Base-by-base conservation (phyloP, 257 asterid species). In the Penstemon barbatus region DNA sequence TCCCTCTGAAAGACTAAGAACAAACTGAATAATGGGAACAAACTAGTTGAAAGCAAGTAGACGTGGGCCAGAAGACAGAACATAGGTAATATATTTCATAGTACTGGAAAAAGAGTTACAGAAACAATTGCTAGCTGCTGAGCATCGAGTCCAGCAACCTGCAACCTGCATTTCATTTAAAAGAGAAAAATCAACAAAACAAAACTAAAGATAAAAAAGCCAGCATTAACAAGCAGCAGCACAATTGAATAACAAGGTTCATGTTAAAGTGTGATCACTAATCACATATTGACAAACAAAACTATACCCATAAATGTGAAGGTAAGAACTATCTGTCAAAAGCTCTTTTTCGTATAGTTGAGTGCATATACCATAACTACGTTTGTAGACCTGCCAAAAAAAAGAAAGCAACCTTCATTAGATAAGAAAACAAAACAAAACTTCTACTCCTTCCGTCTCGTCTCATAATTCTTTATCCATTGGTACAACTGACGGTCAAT, bases 51-150 rank as follows among this genome's bases (percentile, higher is more conserved):
- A 33, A 13, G 37, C 43, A 40, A 57, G 57, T 57, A 10, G 5
- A 57, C 13, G 70, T 15, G 38, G 33, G 57, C 13, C 12, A 40
- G n/a, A 12, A 43, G 42, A 60, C 5, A 36, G 53, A 11, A 57
- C 11, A 61, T 13, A 45, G 19, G 41, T 52, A 62, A 70, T 43
- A 33, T 4, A 55, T 38, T 6, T n/a, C n/a, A 10, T 13, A 74
- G 57, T 3, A 49, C 41, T 25, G 61, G 44, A 49, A 40, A 69
- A 57, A 0, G 73, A 82, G 96, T 79, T 75, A 90, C 98, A 49
- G 99, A 90, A 78, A 89, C 90, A 83, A 94, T 70, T 7, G 99
- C 97, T 45, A 94, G 88, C 91, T 94, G 99, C 88, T 83, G 90
- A 54, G 97, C 85, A 53, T 71, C 84, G 74, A 94, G 82, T 12